Evolutionary conservation across 768 basidiomycete species (phyloP).

Genomic region (Trametes meyenii): DNA sequence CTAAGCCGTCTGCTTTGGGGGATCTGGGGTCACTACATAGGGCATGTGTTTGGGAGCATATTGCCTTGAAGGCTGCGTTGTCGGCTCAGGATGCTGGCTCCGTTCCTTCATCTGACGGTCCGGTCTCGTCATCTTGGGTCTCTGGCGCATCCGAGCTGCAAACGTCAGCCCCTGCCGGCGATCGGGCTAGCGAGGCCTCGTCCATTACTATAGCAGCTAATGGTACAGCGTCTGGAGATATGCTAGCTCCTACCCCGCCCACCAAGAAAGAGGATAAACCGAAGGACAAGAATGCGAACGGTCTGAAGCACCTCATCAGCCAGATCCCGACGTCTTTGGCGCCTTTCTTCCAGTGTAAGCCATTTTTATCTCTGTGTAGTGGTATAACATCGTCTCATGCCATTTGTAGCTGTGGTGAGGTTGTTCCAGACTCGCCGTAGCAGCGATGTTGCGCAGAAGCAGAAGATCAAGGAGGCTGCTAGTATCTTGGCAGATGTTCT

Average conservation of each 20-base stretch:
- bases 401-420: slow-evolving; percentile 74
- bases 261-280: slow-evolving; percentile 47
- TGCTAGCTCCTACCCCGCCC: slow-evolving; percentile 25
- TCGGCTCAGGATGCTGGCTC: slow-evolving; percentile 28
- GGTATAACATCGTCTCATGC: neutral
- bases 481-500: slow-evolving; percentile 71
- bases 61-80: slow-evolving; percentile 66
- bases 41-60: slow-evolving; percentile 85
- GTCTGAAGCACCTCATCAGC: slow-evolving; percentile 78
- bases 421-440: slow-evolving; percentile 83
- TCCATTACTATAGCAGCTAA: slow-evolving; percentile 35
- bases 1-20: slow-evolving; percentile 55
- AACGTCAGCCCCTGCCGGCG: slow-evolving; percentile 34
- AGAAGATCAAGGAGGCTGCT: slow-evolving; percentile 74
- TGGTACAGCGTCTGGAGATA: slow-evolving; percentile 29
- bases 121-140: neutral
- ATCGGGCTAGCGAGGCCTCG: slow-evolving; percentile 22
- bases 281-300: slow-evolving; percentile 68
- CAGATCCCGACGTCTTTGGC: slow-evolving; percentile 74
- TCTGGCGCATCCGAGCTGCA: neutral
- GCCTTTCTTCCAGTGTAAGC: slow-evolving; percentile 85
- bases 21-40: slow-evolving; percentile 83
- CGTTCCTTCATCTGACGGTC: slow-evolving; percentile 2
- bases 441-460: slow-evolving; percentile 72
- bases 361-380: neutral